Conservation (phyloP, 2,329 filamentous ascomycete genomes). For the Ustilaginoidea virens region DNA sequence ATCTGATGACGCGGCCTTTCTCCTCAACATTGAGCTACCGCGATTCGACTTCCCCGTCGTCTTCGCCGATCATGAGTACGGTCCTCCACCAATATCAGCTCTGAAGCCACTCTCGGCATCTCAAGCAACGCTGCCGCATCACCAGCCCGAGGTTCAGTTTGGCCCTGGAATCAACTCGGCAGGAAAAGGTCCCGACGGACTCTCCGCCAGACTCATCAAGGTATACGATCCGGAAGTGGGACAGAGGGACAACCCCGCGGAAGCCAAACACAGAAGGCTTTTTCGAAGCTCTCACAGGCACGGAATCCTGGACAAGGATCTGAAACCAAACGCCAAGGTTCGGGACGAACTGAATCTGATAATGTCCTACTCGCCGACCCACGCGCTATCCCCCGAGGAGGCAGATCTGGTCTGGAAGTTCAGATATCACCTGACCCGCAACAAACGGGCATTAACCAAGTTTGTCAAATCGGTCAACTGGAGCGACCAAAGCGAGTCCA, state of each 20-base stretch:
- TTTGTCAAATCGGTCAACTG: conserved; percentile 97
- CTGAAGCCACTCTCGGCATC: conserved; percentile 42
- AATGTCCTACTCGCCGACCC: conserved; percentile 83
- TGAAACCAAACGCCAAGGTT: conserved; percentile 92
- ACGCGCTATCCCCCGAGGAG: conserved; percentile 75
- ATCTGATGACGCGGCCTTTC: conserved; percentile 45
- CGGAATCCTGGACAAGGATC: conserved; percentile 83
- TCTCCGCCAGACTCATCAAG: conserved; percentile 51
- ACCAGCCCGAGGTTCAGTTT: conserved; percentile 75
- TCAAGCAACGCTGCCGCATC: conserved; percentile 57
- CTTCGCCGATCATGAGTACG: conserved; percentile 88
- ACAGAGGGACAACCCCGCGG: conserved; percentile 78
- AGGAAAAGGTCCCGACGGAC: conserved; percentile 31
- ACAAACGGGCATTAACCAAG: conserved; percentile 87
- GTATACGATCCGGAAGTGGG: conserved; percentile 93
- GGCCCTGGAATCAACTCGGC: conserved; percentile 75
- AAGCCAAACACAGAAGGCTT: conserved; percentile 83
- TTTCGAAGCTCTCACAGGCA: conserved; percentile 83
- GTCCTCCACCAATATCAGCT: conserved; percentile 66
- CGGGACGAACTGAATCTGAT: conserved; percentile 86
- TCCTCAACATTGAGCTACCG: conserved; percentile 79
- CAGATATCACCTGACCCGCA: conserved; percentile 79
- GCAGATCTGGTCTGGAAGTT: conserved; percentile 98
- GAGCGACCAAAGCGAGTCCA: conserved; percentile 70
- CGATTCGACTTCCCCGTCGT: conserved; percentile 93